These are phyloP conservation scores for Vitis rupestris DNA, from an alignment of 164 flowering plant genomes.

Conservation along the genomic window DNA sequence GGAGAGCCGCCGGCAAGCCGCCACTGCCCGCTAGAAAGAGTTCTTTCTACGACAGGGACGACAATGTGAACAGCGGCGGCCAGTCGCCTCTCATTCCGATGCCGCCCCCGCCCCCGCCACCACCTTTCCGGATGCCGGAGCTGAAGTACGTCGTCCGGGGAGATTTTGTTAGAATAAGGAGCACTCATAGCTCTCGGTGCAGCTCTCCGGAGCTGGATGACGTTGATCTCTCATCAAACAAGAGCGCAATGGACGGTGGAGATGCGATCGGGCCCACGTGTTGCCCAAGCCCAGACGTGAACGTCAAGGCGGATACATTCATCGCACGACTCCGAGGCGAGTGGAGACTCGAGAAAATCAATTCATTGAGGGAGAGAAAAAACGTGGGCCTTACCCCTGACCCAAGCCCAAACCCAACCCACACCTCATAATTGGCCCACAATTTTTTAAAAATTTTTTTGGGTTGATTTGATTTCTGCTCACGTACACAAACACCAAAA, in stretches of 20 bases:
- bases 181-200: constrained; percentile 45
- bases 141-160: constrained; percentile 35
- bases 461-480: not conserved
- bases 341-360: constrained; percentile 72
- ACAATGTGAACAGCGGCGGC: constrained; percentile 24
- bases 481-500: not conserved
- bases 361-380: constrained; percentile 49
- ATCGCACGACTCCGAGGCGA: constrained; percentile 66
- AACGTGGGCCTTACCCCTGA: constrained; percentile 20
- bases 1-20: constrained; percentile 37
- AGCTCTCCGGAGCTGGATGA: constrained; percentile 53
- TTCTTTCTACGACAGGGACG: constrained; percentile 20
- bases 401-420: constrained; percentile 8
- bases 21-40: constrained; percentile 48
- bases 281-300: constrained; percentile 85
- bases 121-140: constrained; percentile 56
- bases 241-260: constrained; percentile 25
- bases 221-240: constrained; percentile 21
- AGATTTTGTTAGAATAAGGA: constrained; percentile 41
- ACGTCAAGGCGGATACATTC: constrained; percentile 75
- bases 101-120: constrained; percentile 73
- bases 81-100: constrained; percentile 53
- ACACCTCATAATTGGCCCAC: too few species aligned
- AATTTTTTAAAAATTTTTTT: too few species aligned
- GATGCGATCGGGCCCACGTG: constrained; percentile 26